These are phyloP conservation scores for Solidago caesia DNA, from an alignment of 129 eudicot species.

Conservation along the genomic window DNA sequence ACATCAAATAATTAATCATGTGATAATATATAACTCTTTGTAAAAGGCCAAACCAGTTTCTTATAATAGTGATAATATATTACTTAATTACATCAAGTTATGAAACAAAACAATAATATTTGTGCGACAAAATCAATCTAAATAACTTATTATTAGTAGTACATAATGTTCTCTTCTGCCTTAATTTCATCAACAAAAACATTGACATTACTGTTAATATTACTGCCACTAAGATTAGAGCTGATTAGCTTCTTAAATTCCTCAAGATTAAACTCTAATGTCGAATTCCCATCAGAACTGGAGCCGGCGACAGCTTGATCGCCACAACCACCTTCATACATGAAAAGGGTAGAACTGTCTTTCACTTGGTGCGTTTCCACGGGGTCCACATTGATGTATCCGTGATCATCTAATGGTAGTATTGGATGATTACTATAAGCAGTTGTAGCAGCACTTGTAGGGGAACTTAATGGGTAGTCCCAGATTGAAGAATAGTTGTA, in stretches of 20 bases:
- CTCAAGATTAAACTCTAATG: conserved; percentile 64
- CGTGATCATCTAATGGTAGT: conserved; percentile 36
- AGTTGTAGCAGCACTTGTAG: background rate
- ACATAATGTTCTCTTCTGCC: conserved; percentile 51
- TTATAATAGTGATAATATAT: no score
- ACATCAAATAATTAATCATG: no score
- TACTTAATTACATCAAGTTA: no score
- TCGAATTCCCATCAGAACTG: conserved; percentile 68
- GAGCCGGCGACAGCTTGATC: conserved; percentile 37
- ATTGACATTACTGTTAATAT: conserved; percentile 34
- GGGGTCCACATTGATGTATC: conserved; percentile 27
- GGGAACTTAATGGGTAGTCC: conserved; percentile 36
- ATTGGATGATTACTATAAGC: background rate
- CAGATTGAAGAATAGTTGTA: conserved; percentile 24
- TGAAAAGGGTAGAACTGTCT: conserved; percentile 40
- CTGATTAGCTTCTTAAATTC: conserved; percentile 86
- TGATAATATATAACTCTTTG: no score
- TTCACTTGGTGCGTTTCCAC: conserved; percentile 33
- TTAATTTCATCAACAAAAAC: conserved; percentile 65
- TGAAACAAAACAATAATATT: no score
- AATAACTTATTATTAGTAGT: conserved; percentile 27
- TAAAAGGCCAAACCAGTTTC: no score
- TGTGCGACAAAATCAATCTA: no score
- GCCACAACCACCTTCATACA: conserved; percentile 39
- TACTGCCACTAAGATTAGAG: conserved; percentile 39